Base-by-base conservation (phyloP, 805 yeast genomes). In the Monosporozyma siamensis region DNA sequence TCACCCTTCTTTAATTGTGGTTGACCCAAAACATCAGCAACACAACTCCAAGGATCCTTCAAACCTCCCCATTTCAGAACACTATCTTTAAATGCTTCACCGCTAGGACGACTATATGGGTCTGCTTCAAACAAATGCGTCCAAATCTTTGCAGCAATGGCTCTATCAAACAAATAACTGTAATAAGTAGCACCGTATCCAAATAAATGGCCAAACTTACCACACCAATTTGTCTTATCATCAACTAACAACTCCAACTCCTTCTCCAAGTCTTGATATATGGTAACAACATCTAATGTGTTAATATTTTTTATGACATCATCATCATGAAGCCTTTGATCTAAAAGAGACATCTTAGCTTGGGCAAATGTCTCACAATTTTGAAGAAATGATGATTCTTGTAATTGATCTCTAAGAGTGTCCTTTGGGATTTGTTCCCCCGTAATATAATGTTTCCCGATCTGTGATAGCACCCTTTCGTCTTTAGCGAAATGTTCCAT, bases 161-260 rank as follows among this genome's bases (percentile, higher is more conserved):
- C 96, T 31, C 97, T 67, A 63, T 92, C 98, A 43, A 92, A 73
- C 40, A 92, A 63, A 58, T 92, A 92, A 24, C 95, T 83, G 64
- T 92, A 92, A 58, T 92, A 92, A 1, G 89, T 84, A 0, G 97
- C 85, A 1, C 97, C 97, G 56, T 92, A 92, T 0, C 95, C 87
- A 51, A 82, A 84, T 32, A 92, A 65, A 57, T 92, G 98, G 1
- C 96, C 95, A 63, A 92, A 89, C 56, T 81, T 86, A 1, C 95
- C 97, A 44, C 86, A 94, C 95, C 97, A 89, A 21, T 80, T 80
- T 1, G 95, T 80, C 48, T 74, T 67, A 15, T 69, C 63, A 50
- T 85, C 90, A 2, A 82, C 76, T 54, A 84, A 78, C 2, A 87
- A 75, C 32, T 74, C 66, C 42, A 80, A 56, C 21, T 74, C 61